Evolutionary conservation across 805 yeast species (phyloP).

Genomic region (Candida adriatica): DNA sequence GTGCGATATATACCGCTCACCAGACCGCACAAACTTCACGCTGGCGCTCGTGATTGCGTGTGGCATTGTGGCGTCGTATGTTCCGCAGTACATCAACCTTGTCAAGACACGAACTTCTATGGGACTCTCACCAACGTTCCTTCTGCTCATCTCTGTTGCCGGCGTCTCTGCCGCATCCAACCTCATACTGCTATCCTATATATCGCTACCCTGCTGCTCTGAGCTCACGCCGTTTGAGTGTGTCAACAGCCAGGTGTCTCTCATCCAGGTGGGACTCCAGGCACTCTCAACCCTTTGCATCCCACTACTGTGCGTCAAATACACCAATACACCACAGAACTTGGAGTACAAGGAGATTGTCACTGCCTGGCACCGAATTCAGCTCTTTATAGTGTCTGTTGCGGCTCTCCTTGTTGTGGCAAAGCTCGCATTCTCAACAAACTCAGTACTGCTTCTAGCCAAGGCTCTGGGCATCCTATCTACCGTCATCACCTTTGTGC

Average conservation of each 20-base stretch:
- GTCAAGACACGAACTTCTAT: conserved; percentile 55
- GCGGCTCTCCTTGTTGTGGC: conserved; percentile 29
- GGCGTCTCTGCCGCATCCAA: conserved; percentile 65
- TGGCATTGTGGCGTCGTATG: conserved; percentile 64
- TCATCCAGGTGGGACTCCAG: conserved; percentile 62
- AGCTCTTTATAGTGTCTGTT: conserved; percentile 27
- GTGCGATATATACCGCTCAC: conserved; percentile 27
- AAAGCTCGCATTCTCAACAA: conserved; percentile 17
- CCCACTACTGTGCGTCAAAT: conserved; percentile 44
- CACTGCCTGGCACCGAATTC: conserved; percentile 34
- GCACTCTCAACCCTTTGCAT: conserved; percentile 52
- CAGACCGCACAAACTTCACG: conserved; percentile 41
- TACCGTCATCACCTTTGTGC: conserved; percentile 55
- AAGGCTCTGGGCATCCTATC: conserved; percentile 58
- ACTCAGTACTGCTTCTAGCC: conserved; percentile 36
- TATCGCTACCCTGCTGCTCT: conserved; percentile 58
- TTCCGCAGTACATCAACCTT: conserved; percentile 69
- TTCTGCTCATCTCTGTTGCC: conserved; percentile 63
- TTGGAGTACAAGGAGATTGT: conserved; percentile 32
- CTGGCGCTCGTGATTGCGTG: conserved; percentile 48
- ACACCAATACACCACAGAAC: conserved; percentile 39
- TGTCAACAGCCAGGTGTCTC: conserved; percentile 55
- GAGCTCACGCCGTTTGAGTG: conserved; percentile 48
- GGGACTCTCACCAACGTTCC: conserved; percentile 69
- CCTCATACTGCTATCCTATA: conserved; percentile 51